These are phyloP conservation scores for Excoecaria cochinchinensis DNA, from an alignment of 345 rosid genomes.

Conservation along the genomic window DNA sequence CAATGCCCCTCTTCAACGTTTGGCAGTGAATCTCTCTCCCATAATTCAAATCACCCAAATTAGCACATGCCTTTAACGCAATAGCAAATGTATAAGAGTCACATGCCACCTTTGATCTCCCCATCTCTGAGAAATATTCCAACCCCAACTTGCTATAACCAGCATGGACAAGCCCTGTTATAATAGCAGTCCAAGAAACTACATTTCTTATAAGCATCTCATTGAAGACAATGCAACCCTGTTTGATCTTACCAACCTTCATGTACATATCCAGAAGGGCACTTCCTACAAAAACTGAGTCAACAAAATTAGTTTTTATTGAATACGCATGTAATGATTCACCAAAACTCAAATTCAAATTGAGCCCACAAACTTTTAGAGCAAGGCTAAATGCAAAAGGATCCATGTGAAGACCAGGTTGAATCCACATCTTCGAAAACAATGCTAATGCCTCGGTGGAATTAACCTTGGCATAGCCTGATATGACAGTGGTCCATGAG, in stretches of 20 bases:
- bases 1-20: conserved; percentile 54
- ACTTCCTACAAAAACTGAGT: conserved; percentile 72
- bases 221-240: conserved; percentile 54
- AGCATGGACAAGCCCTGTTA: conserved; percentile 68
- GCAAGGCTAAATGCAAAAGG: conserved; percentile 66
- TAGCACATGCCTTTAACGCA: conserved; percentile 79
- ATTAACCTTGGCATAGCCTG: conserved; percentile 60
- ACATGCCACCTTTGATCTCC: conserved; percentile 41
- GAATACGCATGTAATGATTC: conserved; percentile 66
- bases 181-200: conserved; percentile 81
- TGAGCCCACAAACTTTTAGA: conserved; percentile 65
- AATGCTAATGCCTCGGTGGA: conserved; percentile 56
- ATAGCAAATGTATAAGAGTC: conserved; percentile 61
- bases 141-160: conserved; percentile 56
- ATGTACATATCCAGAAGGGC: conserved; percentile 69
- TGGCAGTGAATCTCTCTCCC: conserved; percentile 82
- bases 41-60: conserved; percentile 45
- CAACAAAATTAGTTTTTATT: conserved; percentile 48
- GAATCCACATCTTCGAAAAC: conserved; percentile 61
- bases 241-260: conserved; percentile 46
- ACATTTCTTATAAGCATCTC: conserved; percentile 68
- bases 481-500: conserved; percentile 75
- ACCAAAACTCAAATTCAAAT: conserved; percentile 46
- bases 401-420: conserved; percentile 53
- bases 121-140: conserved; percentile 64